A percentile compares a stretch with the other conserved stretches of the same genome.
Conservation (phyloP, 768 basidiomycete species). For the Podaxis pistillaris region DNA sequence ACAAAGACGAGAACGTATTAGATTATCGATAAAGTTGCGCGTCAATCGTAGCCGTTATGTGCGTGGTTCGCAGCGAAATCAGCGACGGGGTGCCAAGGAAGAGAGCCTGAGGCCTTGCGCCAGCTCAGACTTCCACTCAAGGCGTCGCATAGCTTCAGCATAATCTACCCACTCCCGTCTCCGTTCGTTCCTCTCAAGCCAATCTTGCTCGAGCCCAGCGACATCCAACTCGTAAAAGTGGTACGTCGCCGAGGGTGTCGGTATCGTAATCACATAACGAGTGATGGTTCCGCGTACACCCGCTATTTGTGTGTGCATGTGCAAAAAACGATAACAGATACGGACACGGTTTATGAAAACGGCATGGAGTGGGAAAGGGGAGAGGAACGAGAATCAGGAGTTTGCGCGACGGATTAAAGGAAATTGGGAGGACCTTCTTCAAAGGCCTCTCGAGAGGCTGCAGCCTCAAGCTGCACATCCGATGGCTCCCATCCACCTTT, state of each 20-base stretch:
- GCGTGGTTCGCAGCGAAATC: slow-evolving; percentile 2
- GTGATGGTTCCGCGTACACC: slow-evolving; percentile 87
- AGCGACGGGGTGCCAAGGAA: slow-evolving; percentile 49
- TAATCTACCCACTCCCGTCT: slow-evolving; percentile 88
- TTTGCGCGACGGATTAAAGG: slow-evolving; percentile 67
- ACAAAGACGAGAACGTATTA: slow-evolving; percentile 4
- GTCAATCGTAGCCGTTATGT: not conserved
- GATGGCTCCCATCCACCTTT: slow-evolving; percentile 90
- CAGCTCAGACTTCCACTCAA: slow-evolving; percentile 86
- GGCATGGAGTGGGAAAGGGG: slow-evolving; percentile 24
- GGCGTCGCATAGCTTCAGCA: slow-evolving; percentile 68
- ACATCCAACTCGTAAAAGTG: slow-evolving; percentile 93
- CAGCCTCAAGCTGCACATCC: slow-evolving; percentile 80
- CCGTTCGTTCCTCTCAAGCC: slow-evolving; percentile 80
- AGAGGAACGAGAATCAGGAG: slow-evolving; percentile 59
- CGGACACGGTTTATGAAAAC: slow-evolving; percentile 23
- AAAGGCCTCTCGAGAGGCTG: slow-evolving; percentile 87
- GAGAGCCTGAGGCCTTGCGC: slow-evolving; percentile 72
- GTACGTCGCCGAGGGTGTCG: slow-evolving; percentile 76
- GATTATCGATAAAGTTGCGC: slow-evolving; percentile 4
- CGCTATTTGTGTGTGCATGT: slow-evolving; percentile 45
- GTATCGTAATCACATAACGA: slow-evolving; percentile 81
- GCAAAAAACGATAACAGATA: slow-evolving; percentile 20
- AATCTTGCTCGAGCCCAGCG: slow-evolving; percentile 68
- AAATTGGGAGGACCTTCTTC: slow-evolving; percentile 95